Percentiles rank a stretch among this genome's conserved stretches.
Evolutionary conservation across 2,329 filamentous ascomycete genomes (phyloP).

Genomic region (Aspergillus pseudoglaucus): DNA sequence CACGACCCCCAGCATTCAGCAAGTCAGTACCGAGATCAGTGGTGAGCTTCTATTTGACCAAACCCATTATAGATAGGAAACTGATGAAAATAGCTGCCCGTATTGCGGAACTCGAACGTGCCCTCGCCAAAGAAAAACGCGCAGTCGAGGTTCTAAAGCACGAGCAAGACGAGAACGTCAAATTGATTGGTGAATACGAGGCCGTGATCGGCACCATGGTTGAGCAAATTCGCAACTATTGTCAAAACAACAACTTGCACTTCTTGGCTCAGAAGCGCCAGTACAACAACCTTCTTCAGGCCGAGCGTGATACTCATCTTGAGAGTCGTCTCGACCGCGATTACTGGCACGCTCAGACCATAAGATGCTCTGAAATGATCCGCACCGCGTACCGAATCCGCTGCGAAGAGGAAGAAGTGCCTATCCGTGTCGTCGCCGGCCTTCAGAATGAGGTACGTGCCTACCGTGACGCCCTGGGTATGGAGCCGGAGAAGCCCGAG

Average conservation of each 20-base stretch:
- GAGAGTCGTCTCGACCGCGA: conserved; percentile 44
- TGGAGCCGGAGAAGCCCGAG: conserved; percentile 43
- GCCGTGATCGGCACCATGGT: conserved; percentile 41
- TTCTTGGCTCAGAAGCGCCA: conserved; percentile 42
- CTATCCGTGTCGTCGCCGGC: conserved; percentile 39
- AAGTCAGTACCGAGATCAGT: conserved; percentile 39
- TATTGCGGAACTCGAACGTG: conserved; percentile 44
- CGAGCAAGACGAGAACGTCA: conserved; percentile 44
- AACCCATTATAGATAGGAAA: neutral
- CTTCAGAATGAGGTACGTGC: conserved; percentile 46
- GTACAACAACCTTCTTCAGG: conserved; percentile 46
- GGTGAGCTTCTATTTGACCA: conserved; percentile 20
- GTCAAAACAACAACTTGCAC: conserved; percentile 44
- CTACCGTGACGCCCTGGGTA: conserved; percentile 41
- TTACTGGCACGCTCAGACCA: conserved; percentile 43
- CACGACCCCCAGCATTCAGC: conserved; percentile 33
- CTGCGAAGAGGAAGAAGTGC: conserved; percentile 42
- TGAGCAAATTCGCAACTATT: conserved; percentile 46
- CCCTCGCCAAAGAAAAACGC: conserved; percentile 40
- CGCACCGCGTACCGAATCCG: conserved; percentile 42
- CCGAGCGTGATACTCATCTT: conserved; percentile 45
- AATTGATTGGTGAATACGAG: conserved; percentile 44
- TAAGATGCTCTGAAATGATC: conserved; percentile 45
- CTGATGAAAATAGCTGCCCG: conserved; percentile 31
- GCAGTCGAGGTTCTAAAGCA: conserved; percentile 37